Evolutionary conservation across 495 filamentous ascomycete genomes (phyloP).

Genomic region (Penicillium samsonianum): DNA sequence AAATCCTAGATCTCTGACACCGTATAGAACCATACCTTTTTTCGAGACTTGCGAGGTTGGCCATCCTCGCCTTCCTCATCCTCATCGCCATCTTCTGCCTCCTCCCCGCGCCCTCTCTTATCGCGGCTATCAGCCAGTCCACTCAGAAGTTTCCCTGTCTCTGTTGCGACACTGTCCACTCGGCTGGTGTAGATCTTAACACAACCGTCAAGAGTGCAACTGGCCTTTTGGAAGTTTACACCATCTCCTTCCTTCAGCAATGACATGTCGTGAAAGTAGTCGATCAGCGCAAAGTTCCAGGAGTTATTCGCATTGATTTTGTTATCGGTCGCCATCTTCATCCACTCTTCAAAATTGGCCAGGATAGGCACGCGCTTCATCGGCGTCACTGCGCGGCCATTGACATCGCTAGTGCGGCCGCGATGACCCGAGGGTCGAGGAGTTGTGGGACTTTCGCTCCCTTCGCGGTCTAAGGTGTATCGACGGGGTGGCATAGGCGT

Average conservation of each 20-base stretch:
- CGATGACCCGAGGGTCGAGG: conserved; percentile 56
- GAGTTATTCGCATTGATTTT: conserved; percentile 99
- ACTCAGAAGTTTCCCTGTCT: conserved; percentile 93
- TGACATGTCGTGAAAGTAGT: conserved; percentile 99
- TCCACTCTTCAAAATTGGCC: conserved; percentile 99
- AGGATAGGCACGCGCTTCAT: conserved; percentile 95
- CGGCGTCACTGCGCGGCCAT: conserved; percentile 79
- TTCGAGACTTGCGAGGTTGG: conserved; percentile 71
- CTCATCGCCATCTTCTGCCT: conserved; percentile 63
- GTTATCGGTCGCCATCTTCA: conserved; percentile 99
- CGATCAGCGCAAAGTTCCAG: conserved; percentile 98
- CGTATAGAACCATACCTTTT: conserved; percentile 54
- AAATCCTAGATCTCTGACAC: neutral
- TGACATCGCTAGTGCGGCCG: conserved; percentile 59
- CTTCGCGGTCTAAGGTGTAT: conserved; percentile 62
- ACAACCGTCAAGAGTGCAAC: conserved; percentile 96
- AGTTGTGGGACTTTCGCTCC: conserved; percentile 65
- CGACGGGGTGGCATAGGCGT: conserved; percentile 73
- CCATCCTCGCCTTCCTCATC: conserved; percentile 84
- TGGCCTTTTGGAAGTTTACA: conserved; percentile 98
- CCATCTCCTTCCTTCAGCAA: conserved; percentile 93
- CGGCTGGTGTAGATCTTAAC: conserved; percentile 99
- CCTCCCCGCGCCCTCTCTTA: conserved; percentile 69
- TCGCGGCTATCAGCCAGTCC: conserved; percentile 89
- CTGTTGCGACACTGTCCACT: conserved; percentile 96